Conservation (phyloP, 2,329 filamentous ascomycete genomes). For the Myotisia sp. region DNA sequence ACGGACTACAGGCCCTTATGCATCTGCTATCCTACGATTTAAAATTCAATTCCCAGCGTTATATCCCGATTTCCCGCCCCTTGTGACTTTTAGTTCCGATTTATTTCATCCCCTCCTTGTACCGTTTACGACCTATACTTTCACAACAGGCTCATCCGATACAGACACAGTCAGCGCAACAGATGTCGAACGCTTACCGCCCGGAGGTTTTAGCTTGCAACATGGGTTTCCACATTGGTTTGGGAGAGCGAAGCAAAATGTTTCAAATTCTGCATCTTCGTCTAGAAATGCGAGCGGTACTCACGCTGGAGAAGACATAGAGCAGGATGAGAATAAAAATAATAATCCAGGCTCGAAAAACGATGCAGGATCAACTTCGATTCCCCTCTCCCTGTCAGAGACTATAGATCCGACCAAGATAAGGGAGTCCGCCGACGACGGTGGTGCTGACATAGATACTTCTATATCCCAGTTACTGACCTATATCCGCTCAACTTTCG, state of each 20-base stretch:
- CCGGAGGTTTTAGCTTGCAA: conserved; percentile 76
- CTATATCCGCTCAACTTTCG: conserved; percentile 73
- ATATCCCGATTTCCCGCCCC: conserved; percentile 66
- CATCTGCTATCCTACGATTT: conserved; percentile 74
- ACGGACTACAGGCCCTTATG: conserved; percentile 58
- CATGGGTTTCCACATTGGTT: conserved; percentile 92
- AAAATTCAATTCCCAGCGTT: conserved; percentile 71
- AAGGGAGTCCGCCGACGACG: conserved; percentile 3
- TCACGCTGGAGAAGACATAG: neutral
- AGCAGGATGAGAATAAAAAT: neutral
- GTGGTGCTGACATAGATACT: conserved; percentile 20
- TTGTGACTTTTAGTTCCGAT: conserved; percentile 79
- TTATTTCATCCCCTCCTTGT: conserved; percentile 91
- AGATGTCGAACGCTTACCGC: conserved; percentile 68
- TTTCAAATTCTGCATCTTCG: conserved; percentile 20
- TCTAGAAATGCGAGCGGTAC: conserved; percentile 32
- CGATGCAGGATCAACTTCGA: no score
- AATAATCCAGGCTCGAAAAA: no score
- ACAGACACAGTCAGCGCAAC: conserved; percentile 67
- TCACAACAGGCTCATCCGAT: conserved; percentile 58
- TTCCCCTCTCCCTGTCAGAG: no score
- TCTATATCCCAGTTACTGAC: conserved; percentile 56
- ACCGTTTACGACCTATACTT: conserved; percentile 86
- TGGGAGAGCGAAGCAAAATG: conserved; percentile 40
- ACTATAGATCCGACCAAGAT: no score